Evolutionary conservation across 805 yeast species (phyloP).

Genomic region (Metschnikowia aberdeeniae): DNA sequence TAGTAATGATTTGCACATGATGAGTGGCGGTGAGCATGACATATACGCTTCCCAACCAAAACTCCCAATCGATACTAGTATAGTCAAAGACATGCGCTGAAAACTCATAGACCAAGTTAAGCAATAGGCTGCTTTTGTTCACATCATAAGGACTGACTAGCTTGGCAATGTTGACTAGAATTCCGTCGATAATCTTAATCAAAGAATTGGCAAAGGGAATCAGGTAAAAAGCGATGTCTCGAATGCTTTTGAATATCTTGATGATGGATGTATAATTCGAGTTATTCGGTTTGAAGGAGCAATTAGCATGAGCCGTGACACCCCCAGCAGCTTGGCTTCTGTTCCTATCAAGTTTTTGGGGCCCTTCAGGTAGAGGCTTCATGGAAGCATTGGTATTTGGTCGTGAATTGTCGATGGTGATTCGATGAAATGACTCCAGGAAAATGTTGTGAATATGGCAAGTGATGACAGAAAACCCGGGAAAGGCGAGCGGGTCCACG

Average conservation of each 20-base stretch:
- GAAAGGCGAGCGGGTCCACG: constrained; percentile 11
- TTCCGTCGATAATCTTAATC: constrained; percentile 27
- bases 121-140: constrained; percentile 34
- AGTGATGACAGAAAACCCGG: constrained; percentile 45
- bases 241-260: constrained; percentile 35
- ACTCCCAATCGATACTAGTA: constrained; percentile 59
- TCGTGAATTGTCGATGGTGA: constrained; percentile 6
- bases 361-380: neutral
- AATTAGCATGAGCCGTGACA: constrained; percentile 4
- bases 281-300: constrained; percentile 26
- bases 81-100: constrained; percentile 29
- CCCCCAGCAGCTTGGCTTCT: constrained; percentile 4
- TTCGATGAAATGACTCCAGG: constrained; percentile 25
- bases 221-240: constrained; percentile 30
- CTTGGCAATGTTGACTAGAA: constrained; percentile 33
- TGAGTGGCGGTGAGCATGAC: constrained; percentile 57
- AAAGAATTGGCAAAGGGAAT: constrained; percentile 17
- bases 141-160: constrained; percentile 35
- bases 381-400: constrained; percentile 2
- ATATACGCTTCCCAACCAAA: constrained; percentile 63
- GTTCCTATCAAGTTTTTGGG: neutral
- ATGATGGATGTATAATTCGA: constrained; percentile 36
- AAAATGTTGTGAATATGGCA: constrained; percentile 46
- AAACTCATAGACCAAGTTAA: constrained; percentile 40
- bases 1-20: constrained; percentile 57